Percentiles rank a stretch among this genome's conserved stretches.
These are phyloP conservation scores for Teratosphaeria pseudoeucalypti DNA, from an alignment of 2,329 filamentous ascomycete species.

Conservation along the genomic window DNA sequence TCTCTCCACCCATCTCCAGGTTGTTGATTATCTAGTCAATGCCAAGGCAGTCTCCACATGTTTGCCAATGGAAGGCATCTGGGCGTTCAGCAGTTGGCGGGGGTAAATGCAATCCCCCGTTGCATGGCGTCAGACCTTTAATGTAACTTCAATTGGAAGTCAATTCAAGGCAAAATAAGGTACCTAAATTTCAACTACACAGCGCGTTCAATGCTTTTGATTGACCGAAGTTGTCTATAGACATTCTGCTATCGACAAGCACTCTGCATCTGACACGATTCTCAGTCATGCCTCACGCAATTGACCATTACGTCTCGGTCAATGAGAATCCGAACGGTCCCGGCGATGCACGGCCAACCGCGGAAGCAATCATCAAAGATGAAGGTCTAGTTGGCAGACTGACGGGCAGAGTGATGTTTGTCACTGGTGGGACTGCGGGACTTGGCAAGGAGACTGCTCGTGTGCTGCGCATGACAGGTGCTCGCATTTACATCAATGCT, in stretches of 20 bases:
- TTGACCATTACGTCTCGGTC: not conserved
- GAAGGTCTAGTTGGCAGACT: constrained; percentile 21
- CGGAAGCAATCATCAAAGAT: constrained; percentile 14
- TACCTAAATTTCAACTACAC: no score
- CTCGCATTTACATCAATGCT: constrained; percentile 2
- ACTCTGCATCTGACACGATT: no score
- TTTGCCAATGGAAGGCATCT: not conserved
- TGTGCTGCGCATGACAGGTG: constrained; percentile 24
- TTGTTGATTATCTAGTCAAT: no score
- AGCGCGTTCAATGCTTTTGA: no score
- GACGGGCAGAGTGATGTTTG: constrained; percentile 28
- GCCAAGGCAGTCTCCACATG: not conserved
- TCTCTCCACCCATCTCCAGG: not conserved
- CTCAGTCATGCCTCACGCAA: not conserved
- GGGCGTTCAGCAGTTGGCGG: not conserved
- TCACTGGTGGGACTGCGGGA: constrained; percentile 34
- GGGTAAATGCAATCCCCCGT: not conserved
- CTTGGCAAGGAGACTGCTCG: constrained; percentile 34
- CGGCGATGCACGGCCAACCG: constrained; percentile 11
- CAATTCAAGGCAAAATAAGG: no score
- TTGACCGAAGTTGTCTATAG: no score
- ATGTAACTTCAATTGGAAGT: not conserved
- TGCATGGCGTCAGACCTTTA: not conserved
- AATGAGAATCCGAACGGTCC: constrained; percentile 4
- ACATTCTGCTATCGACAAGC: no score